Conservation (phyloP, 2,329 filamentous ascomycete genomes). For the Hyphodiscus sp. region DNA sequence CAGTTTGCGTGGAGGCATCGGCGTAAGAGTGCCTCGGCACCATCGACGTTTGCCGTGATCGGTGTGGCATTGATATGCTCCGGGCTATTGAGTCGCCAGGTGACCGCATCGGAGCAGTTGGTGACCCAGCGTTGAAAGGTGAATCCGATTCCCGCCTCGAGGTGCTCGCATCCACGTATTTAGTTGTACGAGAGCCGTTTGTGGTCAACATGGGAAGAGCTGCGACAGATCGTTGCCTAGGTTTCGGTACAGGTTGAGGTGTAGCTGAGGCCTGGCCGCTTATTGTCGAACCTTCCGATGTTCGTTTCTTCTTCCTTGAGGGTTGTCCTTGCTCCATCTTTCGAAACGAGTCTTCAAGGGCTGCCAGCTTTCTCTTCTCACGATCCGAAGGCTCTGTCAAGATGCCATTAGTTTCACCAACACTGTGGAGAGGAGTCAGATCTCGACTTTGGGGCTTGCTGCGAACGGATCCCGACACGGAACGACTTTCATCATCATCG, state of each 20-base stretch:
- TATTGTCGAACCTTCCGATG: constrained; percentile 44
- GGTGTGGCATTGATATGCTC: constrained; percentile 8
- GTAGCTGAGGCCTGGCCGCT: constrained; percentile 10
- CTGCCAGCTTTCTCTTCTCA: constrained; percentile 60
- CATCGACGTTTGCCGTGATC: constrained; percentile 20
- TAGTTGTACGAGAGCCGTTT: constrained; percentile 18
- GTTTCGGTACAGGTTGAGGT: constrained; percentile 26
- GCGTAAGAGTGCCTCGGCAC: constrained; percentile 22
- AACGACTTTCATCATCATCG: constrained; percentile 46
- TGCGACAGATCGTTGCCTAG: constrained; percentile 27
- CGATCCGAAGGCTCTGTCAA: constrained; percentile 57
- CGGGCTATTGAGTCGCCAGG: constrained; percentile 12
- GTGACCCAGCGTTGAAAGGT: constrained; percentile 25
- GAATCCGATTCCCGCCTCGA: constrained; percentile 27
- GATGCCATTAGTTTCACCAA: constrained; percentile 45
- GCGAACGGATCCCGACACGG: constrained; percentile 44
- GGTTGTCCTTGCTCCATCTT: constrained; percentile 54
- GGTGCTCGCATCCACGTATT: constrained; percentile 28
- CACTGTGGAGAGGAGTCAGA: constrained; percentile 46
- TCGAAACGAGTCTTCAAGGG: constrained; percentile 59
- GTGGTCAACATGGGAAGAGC: constrained; percentile 19
- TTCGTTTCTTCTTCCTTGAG: constrained; percentile 55
- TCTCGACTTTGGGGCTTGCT: constrained; percentile 64
- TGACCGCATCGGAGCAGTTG: constrained; percentile 18
- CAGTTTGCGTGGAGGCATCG: constrained; percentile 27